Base-by-base conservation (phyloP, 2,329 filamentous ascomycete species). In the Paecilomyces sp. region DNA sequence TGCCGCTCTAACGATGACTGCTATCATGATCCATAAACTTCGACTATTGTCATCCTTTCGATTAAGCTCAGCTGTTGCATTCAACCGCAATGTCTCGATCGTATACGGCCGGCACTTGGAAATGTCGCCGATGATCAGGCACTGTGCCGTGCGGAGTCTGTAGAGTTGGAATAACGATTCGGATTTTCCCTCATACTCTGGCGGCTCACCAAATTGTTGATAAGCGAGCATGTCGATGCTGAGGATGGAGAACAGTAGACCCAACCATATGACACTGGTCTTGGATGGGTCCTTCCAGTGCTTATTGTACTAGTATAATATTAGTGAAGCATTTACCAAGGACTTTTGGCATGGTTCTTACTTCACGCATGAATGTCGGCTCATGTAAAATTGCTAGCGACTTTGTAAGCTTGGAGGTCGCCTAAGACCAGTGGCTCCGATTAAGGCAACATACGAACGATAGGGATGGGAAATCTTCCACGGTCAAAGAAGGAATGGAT, bases 11-110 rank as follows among this genome's bases (percentile, higher is more conserved):
- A 74, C 61, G 15, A 70, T 64, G 11, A 66, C 63, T 8, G 71
- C 66, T 0, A 79, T 80, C 63, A 81, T 77, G 30, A 83, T 75
- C 66, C 83, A 69, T 6, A 66, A 22, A 15, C 34, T n/a, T 13
- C 34, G 34, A 41, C 34, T 41, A 41, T 41, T 41, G n/a, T 41
- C 34, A 41, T 41, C 34, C n/a, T 41, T 41, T 41, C 34, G 34
- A 41, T 41, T 41, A 13, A 41, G 34, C n/a, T 41, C 34, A 41
- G 34, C 34, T 15, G 34, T 41, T 41, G 34, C 34, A 13, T 41
- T 41, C 4, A 41, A n/a, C 12, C 34, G 34, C 34, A 41, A n/a
- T 41, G 34, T 15, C 13, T 41, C 34, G n/a, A 41, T 13, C 12
- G 34, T 41, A n/a, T 41, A 41, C n/a, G 34, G 34, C n/a, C 13